Conservation (phyloP, 1,284 basidiomycete species). For the Ceratobasidium sp. region DNA sequence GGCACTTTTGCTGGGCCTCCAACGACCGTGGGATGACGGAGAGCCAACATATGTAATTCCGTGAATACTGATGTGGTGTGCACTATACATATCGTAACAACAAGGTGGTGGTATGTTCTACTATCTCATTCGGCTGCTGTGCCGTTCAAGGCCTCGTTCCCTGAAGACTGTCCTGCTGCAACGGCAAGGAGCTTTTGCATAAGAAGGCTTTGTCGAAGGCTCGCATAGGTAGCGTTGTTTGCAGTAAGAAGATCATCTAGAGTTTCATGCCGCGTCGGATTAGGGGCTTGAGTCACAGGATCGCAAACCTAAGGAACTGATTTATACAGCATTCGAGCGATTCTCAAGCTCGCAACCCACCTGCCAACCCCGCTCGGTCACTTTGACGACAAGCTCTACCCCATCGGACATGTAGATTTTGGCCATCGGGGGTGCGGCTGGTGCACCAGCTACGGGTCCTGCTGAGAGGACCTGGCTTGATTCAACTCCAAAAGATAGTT, state of each 20-base stretch:
- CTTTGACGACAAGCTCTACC: slow-evolving; percentile 7
- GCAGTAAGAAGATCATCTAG: slow-evolving; percentile 35
- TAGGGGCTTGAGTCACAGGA: slow-evolving; percentile 22
- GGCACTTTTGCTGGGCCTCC: slow-evolving; percentile 69
- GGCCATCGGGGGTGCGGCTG: slow-evolving; percentile 40
- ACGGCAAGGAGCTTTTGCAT: slow-evolving; percentile 42
- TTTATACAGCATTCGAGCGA: neutral
- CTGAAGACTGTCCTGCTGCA: slow-evolving; percentile 7
- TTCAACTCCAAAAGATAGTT: slow-evolving; percentile 35
- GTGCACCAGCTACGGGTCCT: slow-evolving; percentile 14
- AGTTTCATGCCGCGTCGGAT: slow-evolving; percentile 31
- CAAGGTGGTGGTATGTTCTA: neutral
- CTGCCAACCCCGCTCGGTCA: slow-evolving; percentile 42
- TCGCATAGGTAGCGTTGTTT: slow-evolving; percentile 15
- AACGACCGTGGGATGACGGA: slow-evolving; percentile 51
- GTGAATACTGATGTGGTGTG: neutral
- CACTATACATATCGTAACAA: neutral
- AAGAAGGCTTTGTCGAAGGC: slow-evolving; percentile 3
- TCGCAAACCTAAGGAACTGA: slow-evolving; percentile 24
- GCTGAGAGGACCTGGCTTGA: slow-evolving; percentile 13
- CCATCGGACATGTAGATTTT: slow-evolving; percentile 32
- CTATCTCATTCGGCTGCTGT: neutral
- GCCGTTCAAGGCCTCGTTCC: neutral
- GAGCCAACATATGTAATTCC: neutral
- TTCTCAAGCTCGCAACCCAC: neutral